Conservation (phyloP, 2,329 filamentous ascomycete species). For the Ophiostoma populinum region DNA sequence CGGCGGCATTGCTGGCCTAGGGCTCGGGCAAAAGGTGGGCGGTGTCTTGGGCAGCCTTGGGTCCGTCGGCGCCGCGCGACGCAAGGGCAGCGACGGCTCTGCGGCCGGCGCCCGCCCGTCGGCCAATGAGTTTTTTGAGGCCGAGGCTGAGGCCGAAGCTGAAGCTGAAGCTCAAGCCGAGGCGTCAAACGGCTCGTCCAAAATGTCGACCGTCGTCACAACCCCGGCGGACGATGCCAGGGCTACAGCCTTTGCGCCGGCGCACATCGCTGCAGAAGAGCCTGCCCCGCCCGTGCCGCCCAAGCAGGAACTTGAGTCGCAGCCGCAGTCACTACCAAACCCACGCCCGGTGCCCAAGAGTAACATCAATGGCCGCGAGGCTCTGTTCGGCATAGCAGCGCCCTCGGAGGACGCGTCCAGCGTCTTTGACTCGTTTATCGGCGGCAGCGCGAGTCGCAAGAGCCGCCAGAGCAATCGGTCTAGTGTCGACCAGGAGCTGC, state of each 20-base stretch:
- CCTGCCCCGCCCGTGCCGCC: too few species aligned
- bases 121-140: too few species aligned
- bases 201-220: too few species aligned
- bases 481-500: constrained; percentile 11
- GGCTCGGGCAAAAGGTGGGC: constrained; percentile 11
- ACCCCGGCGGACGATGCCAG: too few species aligned
- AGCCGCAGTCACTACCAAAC: not conserved
- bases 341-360: not conserved
- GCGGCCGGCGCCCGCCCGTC: too few species aligned
- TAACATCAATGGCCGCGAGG: constrained; percentile 6
- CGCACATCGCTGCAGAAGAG: too few species aligned
- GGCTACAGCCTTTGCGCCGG: too few species aligned
- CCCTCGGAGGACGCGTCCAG: not conserved
- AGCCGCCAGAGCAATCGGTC: constrained; percentile 4
- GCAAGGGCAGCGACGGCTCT: constrained; percentile 11
- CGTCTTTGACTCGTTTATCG: constrained; percentile 7
- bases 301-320: too few species aligned
- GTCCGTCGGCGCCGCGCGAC: constrained; percentile 3
- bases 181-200: too few species aligned
- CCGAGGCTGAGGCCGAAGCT: too few species aligned
- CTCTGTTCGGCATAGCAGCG: constrained; percentile 5
- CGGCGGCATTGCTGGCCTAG: constrained; percentile 12
- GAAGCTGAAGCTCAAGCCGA: too few species aligned
- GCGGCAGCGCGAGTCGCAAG: not conserved
- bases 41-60: constrained; percentile 12